Evolutionary conservation across 1,139 yeast genomes (phyloP), one percentile per base, ranked within the genome.

Genomic region (Lizanozyma gosingica): DNA sequence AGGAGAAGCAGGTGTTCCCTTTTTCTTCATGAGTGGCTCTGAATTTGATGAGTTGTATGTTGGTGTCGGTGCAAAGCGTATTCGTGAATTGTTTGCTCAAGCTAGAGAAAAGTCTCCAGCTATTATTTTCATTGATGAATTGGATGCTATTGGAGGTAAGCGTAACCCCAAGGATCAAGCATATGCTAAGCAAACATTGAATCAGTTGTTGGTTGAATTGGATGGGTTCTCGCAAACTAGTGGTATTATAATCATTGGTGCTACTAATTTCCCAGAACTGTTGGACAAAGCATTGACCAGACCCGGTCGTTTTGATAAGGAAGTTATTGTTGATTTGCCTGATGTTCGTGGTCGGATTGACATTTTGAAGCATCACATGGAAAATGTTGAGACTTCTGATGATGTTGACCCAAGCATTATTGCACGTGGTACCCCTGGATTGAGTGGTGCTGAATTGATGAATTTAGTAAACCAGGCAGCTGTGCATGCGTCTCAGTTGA

Each of bases 1-100:
- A 9, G 98, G 98, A 45, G 98, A 94, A 63, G 98, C 99, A 2
- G 98, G 96, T 38, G 98, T 92, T 27, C 98, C 97, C 22, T 94
- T 94, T 58, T 92, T 92, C 63, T 92, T 90, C 63, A 90, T 92
- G 97, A 84, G 95, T 3, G 99, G 98, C 39, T 87, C 97, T 2
- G 98, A 94, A 61, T 94, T 94, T 57, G 98, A 94, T 59, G 98
- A 94, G 60, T 76, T 94, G 49, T 94, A 90, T 54, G 98, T 94
- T 33, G 99, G 99, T 59, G 98, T 94, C 34, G 99, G 99, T 57
- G 98, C 99, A 43, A 92, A 90, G 63, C 78, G 98, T 57, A 94
- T 94, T 41, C 79, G 99, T 51, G 98, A 94, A 56, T 73, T 94
- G 48, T 94, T 94, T 55, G 70, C 80, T 9, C 95, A 92, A 50